Base-by-base conservation (phyloP, 768 basidiomycete species). In the Amanita fuliginea region DNA sequence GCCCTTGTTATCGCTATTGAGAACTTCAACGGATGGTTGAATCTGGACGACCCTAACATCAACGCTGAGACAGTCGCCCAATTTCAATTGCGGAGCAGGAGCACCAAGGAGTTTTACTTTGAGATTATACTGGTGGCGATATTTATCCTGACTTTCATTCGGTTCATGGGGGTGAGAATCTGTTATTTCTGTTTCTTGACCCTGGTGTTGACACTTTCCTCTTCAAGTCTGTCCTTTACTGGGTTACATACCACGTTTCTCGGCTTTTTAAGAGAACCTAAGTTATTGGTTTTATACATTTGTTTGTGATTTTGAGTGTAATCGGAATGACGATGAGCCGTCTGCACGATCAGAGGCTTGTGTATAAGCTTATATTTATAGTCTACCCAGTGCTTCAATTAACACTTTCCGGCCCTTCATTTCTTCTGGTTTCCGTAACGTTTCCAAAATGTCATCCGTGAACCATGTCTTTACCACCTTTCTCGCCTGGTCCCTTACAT, bases 111-210 rank as follows among this genome's bases (percentile, higher is more conserved):
- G 62, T 78, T 65, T 13, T 91, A 90, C 65, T 91, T 91, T 62
- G 72, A 72, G n/a, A 66, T 91, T 55, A 84, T 92, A 53, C 71
- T 92, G 42, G 90, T 81, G 64, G 77, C 86, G 30, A 91, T 87
- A 9, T 89, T 90, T 57, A 75, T 54, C 7, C 72, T 92, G 28
- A 75, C 87, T 35, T 64, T 75, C 47, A 73, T 91, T 55, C 78
- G 88, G 51, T 88, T 92, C 67, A 50, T 63, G 46, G 89, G 89
- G 60, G 88, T 89, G 63, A 54, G 86, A 33, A 16, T 45, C 10
- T 7, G 4, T 16, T 9, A 3, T 13, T 45, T 19, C 14, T 19
- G 11, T 9, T 3, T 32, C 13, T 30, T 33, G 16, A 16, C 28
- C 7, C 14, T 13, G 16, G 16, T 19, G 18, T 30, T 45, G 43